Percentiles rank a stretch among this genome's conserved stretches.
Conservation (phyloP, 768 basidiomycete species). For the Rhodotorula paludigena region DNA sequence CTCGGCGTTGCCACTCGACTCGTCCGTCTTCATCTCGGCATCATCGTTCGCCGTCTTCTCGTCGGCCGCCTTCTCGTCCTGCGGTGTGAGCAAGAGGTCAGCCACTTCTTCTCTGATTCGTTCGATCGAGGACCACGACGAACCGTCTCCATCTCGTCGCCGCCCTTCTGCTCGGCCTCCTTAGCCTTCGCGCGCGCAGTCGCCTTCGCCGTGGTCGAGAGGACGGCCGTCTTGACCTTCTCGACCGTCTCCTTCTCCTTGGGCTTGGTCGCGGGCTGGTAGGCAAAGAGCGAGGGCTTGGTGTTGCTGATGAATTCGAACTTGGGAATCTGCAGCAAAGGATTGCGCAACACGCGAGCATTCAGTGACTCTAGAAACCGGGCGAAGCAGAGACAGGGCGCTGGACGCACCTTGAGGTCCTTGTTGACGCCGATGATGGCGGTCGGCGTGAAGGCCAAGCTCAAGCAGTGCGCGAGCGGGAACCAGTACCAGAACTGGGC, state of each 20-base stretch:
- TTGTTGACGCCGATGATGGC: constrained; percentile 86
- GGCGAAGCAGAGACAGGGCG: neutral
- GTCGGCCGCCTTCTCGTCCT: neutral
- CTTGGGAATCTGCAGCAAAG: constrained; percentile 80
- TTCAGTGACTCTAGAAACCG: constrained; percentile 1
- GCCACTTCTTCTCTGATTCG: neutral
- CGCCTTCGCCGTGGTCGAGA: constrained; percentile 96
- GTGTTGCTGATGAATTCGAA: constrained; percentile 89
- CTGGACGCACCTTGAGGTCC: constrained; percentile 64
- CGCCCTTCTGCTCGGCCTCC: constrained; percentile 57
- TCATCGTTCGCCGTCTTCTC: constrained; percentile 56
- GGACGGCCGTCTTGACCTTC: constrained; percentile 87
- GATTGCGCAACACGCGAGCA: neutral
- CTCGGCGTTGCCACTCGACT: constrained; percentile 44
- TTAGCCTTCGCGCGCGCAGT: constrained; percentile 85
- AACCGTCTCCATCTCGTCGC: constrained; percentile 77
- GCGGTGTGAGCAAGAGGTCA: constrained; percentile 50
- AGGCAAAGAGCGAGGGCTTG: constrained; percentile 83
- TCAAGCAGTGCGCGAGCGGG: constrained; percentile 87
- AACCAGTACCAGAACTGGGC: constrained; percentile 99
- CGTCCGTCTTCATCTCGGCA: constrained; percentile 70
- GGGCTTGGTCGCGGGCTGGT: constrained; percentile 77
- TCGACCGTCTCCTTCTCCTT: constrained; percentile 86
- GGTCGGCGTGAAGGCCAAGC: constrained; percentile 89
- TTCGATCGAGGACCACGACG: constrained; percentile 42